Evolutionary conservation across 176 grass and related monocot genomes (phyloP).

Genomic region (Ensete glaucum): DNA sequence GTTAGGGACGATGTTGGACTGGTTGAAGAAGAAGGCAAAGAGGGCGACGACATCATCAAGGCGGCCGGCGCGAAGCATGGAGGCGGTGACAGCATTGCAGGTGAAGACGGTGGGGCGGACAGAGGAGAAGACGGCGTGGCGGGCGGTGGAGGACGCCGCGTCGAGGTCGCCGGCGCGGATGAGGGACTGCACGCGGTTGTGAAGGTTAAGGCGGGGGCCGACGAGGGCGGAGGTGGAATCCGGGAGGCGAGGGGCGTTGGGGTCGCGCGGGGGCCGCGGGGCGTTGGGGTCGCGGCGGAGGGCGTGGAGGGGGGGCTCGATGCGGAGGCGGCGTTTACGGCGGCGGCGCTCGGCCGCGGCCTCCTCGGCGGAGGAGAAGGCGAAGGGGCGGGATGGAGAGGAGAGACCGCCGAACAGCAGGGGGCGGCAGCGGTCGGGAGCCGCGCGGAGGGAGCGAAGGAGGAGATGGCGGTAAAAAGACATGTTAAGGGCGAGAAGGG

Average conservation of each 20-base stretch:
- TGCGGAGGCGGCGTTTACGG: neutral
- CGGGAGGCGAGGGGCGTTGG: constrained; percentile 2
- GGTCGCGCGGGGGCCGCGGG: neutral
- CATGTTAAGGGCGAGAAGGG: neutral
- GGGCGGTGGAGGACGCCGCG: neutral
- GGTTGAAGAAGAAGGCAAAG: constrained; percentile 1
- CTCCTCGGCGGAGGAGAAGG: neutral
- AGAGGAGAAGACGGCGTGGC: neutral
- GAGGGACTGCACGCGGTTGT: neutral
- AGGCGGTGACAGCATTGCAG: neutral
- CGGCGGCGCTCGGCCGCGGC: neutral
- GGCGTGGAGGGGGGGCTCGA: neutral
- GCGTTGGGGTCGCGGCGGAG: neutral
- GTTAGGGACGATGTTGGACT: neutral
- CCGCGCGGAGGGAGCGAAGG: neutral
- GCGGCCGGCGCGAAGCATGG: neutral
- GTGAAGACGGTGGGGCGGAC: neutral
- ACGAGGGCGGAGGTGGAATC: constrained; percentile 2
- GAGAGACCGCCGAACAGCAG: neutral
- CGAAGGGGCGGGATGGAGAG: neutral
- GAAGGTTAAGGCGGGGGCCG: neutral
- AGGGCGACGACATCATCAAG: neutral
- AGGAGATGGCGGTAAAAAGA: neutral
- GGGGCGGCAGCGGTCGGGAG: neutral
- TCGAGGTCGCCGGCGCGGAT: neutral